Evolutionary conservation across 352 stramenopile species (phyloP).

Genomic region (Phytophthora quininea): DNA sequence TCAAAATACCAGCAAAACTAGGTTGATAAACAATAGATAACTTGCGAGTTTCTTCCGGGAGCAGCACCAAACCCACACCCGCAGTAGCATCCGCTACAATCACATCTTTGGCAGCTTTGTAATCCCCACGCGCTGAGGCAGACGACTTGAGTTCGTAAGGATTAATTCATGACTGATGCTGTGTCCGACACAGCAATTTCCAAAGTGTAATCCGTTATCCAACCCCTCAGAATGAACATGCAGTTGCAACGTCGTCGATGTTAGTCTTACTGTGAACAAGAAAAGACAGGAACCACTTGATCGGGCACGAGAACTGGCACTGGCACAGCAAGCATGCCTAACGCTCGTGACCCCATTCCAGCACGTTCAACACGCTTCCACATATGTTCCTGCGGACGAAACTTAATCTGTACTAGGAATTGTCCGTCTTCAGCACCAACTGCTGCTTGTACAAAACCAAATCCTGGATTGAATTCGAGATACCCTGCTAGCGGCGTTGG

Average conservation of each 20-base stretch:
- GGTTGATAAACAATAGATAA: constrained; percentile 44
- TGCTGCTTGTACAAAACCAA: constrained; percentile 84
- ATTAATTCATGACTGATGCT: constrained; percentile 36
- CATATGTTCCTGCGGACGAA: constrained; percentile 56
- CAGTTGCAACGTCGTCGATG: constrained; percentile 17
- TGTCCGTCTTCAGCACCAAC: constrained; percentile 22
- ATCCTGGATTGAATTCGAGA: constrained; percentile 84
- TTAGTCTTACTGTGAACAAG: constrained; percentile 41
- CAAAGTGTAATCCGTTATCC: constrained; percentile 36
- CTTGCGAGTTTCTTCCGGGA: constrained; percentile 34
- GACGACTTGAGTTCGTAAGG: constrained; percentile 35
- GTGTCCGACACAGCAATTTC: constrained; percentile 43
- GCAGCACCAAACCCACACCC: constrained; percentile 38
- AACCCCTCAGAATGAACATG: constrained; percentile 7
- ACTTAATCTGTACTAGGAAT: constrained; percentile 77
- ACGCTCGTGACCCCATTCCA: constrained; percentile 42
- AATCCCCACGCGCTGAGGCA: constrained; percentile 46
- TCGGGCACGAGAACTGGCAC: constrained; percentile 66
- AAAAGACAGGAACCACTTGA: constrained; percentile 55
- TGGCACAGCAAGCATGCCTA: constrained; percentile 52
- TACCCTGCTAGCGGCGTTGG: constrained; percentile 63
- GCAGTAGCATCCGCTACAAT: constrained; percentile 26
- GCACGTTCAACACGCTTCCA: constrained; percentile 52
- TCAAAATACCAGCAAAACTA: constrained; percentile 17
- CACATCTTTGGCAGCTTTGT: constrained; percentile 35